Conservation (phyloP, 345 rosid genomes). For the Psidium friedrichsthalianum region DNA sequence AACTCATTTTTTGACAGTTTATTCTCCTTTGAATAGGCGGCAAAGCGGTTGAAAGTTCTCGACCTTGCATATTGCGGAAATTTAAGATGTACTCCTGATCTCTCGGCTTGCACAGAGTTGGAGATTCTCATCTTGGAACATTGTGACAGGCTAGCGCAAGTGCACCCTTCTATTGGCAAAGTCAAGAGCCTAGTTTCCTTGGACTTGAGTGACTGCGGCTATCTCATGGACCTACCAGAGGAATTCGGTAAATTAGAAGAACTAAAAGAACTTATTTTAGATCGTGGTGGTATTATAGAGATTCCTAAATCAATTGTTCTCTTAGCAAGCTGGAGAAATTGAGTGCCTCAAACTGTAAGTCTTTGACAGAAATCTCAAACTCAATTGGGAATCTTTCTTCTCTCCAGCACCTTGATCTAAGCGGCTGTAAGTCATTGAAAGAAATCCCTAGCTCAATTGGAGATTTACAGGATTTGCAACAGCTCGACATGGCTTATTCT, state of each 20-base stretch:
- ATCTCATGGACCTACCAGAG: accelerated
- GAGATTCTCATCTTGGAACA: accelerated
- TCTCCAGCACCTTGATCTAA: no score
- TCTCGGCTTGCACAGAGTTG: background rate
- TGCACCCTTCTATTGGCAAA: background rate
- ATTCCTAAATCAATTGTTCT: background rate
- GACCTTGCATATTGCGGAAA: accelerated
- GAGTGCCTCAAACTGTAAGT: accelerated
- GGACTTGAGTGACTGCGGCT: accelerated
- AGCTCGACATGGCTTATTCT: accelerated
- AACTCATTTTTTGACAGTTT: background rate
- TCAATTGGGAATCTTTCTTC: background rate
- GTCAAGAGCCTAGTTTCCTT: background rate
- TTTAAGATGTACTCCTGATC: background rate
- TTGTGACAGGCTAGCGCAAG: accelerated
- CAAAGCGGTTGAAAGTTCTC: background rate
- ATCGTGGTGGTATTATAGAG: accelerated
- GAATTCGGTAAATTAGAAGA: background rate
- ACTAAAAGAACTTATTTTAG: background rate
- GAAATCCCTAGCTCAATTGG: background rate
- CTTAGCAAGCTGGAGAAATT: background rate
- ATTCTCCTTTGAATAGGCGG: background rate
- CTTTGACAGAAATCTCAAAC: background rate
- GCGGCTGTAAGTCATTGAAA: background rate
- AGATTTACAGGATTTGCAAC: background rate